Conservation (phyloP, 164 flowering plant species). For the Tetracentron sinense region DNA sequence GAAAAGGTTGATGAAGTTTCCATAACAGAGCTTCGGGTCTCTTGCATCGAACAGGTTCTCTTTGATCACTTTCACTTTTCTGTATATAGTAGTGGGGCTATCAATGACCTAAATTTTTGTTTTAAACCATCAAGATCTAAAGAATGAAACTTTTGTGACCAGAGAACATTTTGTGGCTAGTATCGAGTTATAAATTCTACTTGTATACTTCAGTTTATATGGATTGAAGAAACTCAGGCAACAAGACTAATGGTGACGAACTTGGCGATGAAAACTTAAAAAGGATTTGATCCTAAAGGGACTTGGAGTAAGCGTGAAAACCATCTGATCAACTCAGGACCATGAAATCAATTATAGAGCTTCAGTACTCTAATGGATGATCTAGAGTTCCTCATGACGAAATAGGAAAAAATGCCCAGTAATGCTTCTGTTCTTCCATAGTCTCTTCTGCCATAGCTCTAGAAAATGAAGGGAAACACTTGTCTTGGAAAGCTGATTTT, state of each 20-base stretch:
- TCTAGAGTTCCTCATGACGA: background rate
- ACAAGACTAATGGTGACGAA: too few species aligned
- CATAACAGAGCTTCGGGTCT: constrained; percentile 60
- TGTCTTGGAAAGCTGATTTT: background rate
- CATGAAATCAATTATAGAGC: background rate
- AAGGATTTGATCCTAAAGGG: too few species aligned
- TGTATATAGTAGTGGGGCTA: too few species aligned
- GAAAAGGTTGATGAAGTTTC: constrained; percentile 81
- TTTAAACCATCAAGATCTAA: too few species aligned
- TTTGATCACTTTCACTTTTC: background rate
- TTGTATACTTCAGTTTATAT: too few species aligned
- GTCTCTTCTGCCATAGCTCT: background rate
- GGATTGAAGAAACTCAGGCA: too few species aligned
- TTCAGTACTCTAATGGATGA: background rate
- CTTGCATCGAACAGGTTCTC: constrained; percentile 83
- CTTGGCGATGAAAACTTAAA: too few species aligned
- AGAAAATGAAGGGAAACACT: background rate
- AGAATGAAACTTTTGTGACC: too few species aligned
- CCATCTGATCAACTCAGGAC: background rate
- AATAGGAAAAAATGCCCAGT: background rate
- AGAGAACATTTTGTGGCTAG: too few species aligned
- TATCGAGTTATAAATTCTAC: too few species aligned
- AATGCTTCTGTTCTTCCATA: background rate
- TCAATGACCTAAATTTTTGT: too few species aligned
- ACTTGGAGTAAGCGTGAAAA: too few species aligned